phyloP scores from a whole-genome alignment of 345 rosid species.

The Eucalyptus polybractea region DNA sequence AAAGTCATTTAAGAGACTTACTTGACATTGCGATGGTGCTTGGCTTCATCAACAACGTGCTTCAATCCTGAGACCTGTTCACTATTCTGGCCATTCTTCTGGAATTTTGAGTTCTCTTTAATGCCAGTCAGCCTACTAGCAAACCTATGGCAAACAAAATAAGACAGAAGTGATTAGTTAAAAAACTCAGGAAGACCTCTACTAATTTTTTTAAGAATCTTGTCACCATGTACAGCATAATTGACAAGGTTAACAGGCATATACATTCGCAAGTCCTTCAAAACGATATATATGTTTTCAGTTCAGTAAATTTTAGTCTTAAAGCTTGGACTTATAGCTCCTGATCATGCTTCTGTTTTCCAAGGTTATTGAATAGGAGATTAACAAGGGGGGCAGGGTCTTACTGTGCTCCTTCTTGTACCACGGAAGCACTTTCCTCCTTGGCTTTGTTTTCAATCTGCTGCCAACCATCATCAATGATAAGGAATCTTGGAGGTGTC shows the following conservation, averaged over 20 bases:
- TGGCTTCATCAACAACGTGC: constrained; percentile 70
- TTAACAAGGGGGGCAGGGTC: constrained; percentile 3
- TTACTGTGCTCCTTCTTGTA: constrained; percentile 99
- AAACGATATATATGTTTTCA: neutral
- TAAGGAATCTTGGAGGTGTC: constrained; percentile 84
- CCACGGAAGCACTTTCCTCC: constrained; percentile 41
- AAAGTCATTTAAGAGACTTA: constrained; percentile 15
- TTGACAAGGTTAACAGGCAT: neutral
- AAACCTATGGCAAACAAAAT: constrained; percentile 34
- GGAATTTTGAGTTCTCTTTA: constrained; percentile 80
- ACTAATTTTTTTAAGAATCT: neutral
- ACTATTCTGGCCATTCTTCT: constrained; percentile 30
- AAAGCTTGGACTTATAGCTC: neutral
- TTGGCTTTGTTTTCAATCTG: constrained; percentile 72
- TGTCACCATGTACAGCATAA: neutral
- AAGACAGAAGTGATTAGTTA: neutral
- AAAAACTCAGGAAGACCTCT: neutral
- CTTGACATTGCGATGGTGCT: constrained; percentile 75
- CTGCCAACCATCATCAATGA: constrained; percentile 99
- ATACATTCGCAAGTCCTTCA: neutral
- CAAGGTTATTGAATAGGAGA: neutral
- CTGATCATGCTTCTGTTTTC: neutral
- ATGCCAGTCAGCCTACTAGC: constrained; percentile 90
- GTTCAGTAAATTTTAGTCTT: neutral
- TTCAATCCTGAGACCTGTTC: constrained; percentile 54